Base-by-base conservation (phyloP, 331 rosid genomes). In the Cucumis variabilis region DNA sequence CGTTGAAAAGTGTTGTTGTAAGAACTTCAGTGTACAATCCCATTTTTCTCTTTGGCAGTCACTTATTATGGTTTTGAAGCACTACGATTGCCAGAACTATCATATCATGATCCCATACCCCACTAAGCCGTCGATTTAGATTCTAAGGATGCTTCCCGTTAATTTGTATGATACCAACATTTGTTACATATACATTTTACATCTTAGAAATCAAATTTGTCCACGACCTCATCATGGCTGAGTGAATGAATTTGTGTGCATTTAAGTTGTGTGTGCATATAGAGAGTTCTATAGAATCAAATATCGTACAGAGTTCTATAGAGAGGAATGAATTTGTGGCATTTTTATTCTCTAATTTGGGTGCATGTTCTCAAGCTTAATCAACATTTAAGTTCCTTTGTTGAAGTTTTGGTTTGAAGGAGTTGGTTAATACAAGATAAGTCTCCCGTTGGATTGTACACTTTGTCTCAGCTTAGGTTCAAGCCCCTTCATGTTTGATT, bases 141-240 rank as follows among this genome's bases (percentile, higher is more conserved):
- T 46, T 46, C 19, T 25, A 30, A 16, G 48, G 30, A 33, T 24
- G 37, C 58, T 78, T 24, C 46, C 15, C 9, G 9, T 79, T 9
- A 9, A 27, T 51, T 53, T 15, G 21, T 20, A 27, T 24, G 46
- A 51, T 79, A 79, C 1, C 48, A 16, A 17, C 19, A 16, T 58
- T 60, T 62, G 70, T 62, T 13, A 58, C 23, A 5, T 13, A 8
- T 30, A 19, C 13, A 62, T 21, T 82, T 76, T 68, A 70, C 72
- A 67, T 86, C 70, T 82, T 83, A 67, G 70, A 79, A 72, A 82
- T 51, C 76, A 46, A 58, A 85, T 84, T 51, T 90, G 16, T 63
- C 20, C 87, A 94, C 98, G 98, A 94, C 85, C 89, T 93, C 78
- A 90, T 93, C 79, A 89, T 84, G 20, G 97, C 99, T 60, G 98